A percentile compares a stretch with the other conserved stretches of the same genome.
Conservation (phyloP, 108 stramenopile species). For the Cyclotella kingstonii region DNA sequence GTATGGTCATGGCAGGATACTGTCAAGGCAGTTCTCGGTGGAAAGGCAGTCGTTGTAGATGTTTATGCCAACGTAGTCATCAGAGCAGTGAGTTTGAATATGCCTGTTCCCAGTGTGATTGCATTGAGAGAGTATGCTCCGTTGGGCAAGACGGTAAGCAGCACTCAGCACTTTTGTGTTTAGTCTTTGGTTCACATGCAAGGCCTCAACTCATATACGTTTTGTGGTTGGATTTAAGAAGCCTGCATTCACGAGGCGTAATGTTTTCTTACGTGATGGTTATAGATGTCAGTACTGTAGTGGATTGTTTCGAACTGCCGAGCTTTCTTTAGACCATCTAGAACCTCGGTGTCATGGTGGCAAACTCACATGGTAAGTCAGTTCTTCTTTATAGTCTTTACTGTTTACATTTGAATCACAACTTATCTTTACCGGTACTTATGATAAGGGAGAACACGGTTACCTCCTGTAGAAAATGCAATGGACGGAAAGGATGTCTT, state of each 20-base stretch:
- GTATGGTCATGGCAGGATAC: conserved; percentile 86
- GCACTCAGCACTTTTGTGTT: too few relatives aligned
- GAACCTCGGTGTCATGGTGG: conserved; percentile 73
- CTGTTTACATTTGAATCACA: background rate
- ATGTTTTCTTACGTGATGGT: conserved; percentile 84
- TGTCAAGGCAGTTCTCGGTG: conserved; percentile 79
- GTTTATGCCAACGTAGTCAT: conserved; percentile 72
- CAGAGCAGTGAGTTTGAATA: conserved; percentile 67
- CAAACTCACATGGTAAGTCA: conserved; percentile 58
- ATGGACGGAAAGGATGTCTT: conserved; percentile 73
- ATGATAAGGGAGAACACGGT: conserved; percentile 83
- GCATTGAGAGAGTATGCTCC: conserved; percentile 77
- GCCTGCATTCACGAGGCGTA: conserved; percentile 81
- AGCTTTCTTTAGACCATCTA: conserved; percentile 82
- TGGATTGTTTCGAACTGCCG: conserved; percentile 58
- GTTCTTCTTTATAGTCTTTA: background rate
- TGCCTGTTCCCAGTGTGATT: conserved; percentile 79
- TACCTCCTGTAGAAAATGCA: conserved; percentile 74
- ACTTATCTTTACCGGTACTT: background rate
- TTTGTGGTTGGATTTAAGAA: conserved; percentile 2
- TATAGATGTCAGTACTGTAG: conserved; percentile 86
- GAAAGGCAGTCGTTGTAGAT: conserved; percentile 83
- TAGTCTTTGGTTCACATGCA: too few relatives aligned
- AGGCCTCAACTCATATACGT: conserved; percentile 3
- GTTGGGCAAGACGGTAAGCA: conserved; percentile 33